These are phyloP conservation scores for Venturia pyrina DNA, from an alignment of 2,329 filamentous ascomycete genomes.

Conservation along the genomic window DNA sequence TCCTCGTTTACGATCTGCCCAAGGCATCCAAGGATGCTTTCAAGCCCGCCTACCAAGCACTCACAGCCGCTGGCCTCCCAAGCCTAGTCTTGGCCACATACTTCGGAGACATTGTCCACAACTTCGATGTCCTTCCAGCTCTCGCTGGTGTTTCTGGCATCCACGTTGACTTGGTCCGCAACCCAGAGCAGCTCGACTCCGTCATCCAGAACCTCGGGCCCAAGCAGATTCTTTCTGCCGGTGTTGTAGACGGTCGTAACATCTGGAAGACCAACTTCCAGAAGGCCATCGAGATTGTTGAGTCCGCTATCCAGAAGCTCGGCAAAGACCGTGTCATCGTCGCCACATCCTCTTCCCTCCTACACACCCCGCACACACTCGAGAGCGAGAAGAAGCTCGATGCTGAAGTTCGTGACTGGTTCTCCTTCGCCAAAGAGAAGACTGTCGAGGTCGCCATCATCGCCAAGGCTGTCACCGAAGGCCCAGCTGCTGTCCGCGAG, in stretches of 20 bases:
- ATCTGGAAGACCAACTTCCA: constrained; percentile 99
- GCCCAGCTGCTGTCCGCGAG: constrained; percentile 73
- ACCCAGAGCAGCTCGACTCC: constrained; percentile 91
- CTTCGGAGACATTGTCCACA: constrained; percentile 99
- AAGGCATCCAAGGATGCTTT: constrained; percentile 89
- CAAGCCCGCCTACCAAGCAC: constrained; percentile 93
- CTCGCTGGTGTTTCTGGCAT: constrained; percentile 66
- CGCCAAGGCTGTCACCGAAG: constrained; percentile 92
- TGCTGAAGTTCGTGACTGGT: constrained; percentile 90
- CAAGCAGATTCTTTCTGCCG: constrained; percentile 83
- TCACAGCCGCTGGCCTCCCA: constrained; percentile 71
- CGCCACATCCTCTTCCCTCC: constrained; percentile 91
- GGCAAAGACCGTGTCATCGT: constrained; percentile 97
- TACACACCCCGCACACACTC: constrained; percentile 97
- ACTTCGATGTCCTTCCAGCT: constrained; percentile 79
- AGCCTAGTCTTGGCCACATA: constrained; percentile 90
- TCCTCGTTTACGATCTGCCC: constrained; percentile 89
- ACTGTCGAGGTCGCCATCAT: constrained; percentile 80
- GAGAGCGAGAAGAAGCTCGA: constrained; percentile 98
- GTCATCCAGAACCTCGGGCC: constrained; percentile 74
- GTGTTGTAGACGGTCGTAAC: constrained; percentile 97
- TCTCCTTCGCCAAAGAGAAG: constrained; percentile 97
- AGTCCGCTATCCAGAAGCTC: constrained; percentile 86
- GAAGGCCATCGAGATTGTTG: constrained; percentile 80
- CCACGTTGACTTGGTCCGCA: constrained; percentile 93